Conservation (phyloP, 1,139 yeast species). For the Yamadazyma kanchanaburiensis region DNA sequence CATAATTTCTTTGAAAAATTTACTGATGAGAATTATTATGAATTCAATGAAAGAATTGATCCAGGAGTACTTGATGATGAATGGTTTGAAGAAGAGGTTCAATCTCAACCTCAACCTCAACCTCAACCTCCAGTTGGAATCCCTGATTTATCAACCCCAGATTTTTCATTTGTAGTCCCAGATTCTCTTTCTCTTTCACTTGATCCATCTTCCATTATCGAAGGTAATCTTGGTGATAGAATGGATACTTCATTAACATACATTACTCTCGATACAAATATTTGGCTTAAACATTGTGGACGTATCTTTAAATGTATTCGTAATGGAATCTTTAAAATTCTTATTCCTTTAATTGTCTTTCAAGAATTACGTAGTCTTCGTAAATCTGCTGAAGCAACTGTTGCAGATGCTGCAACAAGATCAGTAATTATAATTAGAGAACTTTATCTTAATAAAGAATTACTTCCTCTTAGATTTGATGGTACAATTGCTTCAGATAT, state of each 20-base stretch:
- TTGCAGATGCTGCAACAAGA: conserved; percentile 78
- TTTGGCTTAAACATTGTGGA: conserved; percentile 82
- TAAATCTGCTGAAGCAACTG: conserved; percentile 69
- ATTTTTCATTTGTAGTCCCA: conserved; percentile 24
- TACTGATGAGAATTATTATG: conserved; percentile 11
- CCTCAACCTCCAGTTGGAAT: conserved; percentile 13
- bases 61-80: conserved; percentile 16
- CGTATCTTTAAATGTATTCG: conserved; percentile 67
- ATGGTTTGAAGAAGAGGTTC: conserved; percentile 25
- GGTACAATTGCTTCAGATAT: conserved; percentile 55
- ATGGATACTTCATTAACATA: conserved; percentile 57
- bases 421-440: conserved; percentile 74
- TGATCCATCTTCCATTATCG: conserved; percentile 12
- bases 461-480: conserved; percentile 51
- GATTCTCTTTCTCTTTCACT: conserved; percentile 15
- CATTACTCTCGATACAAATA: conserved; percentile 71
- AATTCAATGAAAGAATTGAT: conserved; percentile 8
- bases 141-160: conserved; percentile 14
- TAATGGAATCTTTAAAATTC: conserved; percentile 52
- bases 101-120: conserved; percentile 16
- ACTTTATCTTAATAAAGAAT: conserved; percentile 53
- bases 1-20: conserved; percentile 35
- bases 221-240: conserved; percentile 44
- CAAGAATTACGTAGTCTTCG: conserved; percentile 75
- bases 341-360: conserved; percentile 72